Base-by-base conservation (phyloP, 768 basidiomycete genomes). In the Podaxis sp. region DNA sequence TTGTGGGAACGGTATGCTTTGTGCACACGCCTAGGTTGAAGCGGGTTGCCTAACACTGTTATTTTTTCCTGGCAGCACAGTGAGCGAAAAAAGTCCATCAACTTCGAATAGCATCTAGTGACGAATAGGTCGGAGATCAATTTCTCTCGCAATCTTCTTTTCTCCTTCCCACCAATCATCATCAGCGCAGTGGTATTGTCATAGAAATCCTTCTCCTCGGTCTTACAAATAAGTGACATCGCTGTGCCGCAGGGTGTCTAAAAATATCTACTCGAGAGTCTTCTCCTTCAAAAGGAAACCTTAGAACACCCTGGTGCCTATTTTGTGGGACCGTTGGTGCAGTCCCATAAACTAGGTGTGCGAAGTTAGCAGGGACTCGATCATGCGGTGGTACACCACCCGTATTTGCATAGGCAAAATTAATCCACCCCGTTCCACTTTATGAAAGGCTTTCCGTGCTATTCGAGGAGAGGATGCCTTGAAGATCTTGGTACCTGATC, bases 381-480 rank as follows among this genome's bases (percentile, higher is more conserved):
- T 23, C 25, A 44, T 44, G 16, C 23, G 14, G 27, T 18, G 11
- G 13, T 25, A 13, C 38, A 11, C 28, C 21, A 16, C 16, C 16
- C 9, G 4, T 44, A 44, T 18, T 44, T 18, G 16, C 18, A 18
- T 16, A n/a, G 18, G 14, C 18, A 32, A 32, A 32, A 32, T 32
- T 9, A 32, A 32, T 32, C 9, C 32, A 32, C 42, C 6, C 13
- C 11, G 11, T 27, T 16, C 16, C 23, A 51, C 2, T 37, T 61
- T 60, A 54, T 55, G 52, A 55, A 61, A 27, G 32, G 35, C 18
- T 37, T 61, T 53, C 44, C 21, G 55, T 57, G 55, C 47, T 57
- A 61, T 55, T 57, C 35, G 23, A 42, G 48, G 38, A 18, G 28
- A 14, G 18, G 13, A 9, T n/a, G 7, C 18, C 7, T 37, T 37